phyloP scores from a whole-genome alignment of 208 protist species.

The Giardia duodenalis region DNA sequence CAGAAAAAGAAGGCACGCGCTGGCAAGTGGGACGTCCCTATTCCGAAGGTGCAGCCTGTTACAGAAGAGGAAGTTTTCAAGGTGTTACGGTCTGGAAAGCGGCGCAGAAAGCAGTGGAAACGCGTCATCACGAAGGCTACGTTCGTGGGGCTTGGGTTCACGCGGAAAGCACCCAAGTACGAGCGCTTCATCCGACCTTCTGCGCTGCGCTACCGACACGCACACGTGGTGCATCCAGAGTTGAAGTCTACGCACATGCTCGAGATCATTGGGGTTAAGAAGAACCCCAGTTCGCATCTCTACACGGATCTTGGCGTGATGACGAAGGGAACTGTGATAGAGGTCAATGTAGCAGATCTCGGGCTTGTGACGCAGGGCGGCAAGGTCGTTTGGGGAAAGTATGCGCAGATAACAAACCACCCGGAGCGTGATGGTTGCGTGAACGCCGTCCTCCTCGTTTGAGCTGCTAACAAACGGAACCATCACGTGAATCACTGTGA shows the following conservation, averaged over 20 bases:
- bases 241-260: conserved; percentile 95
- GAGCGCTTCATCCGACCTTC: conserved; percentile 98
- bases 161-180: conserved; percentile 96
- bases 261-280: conserved; percentile 74
- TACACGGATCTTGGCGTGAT: conserved; percentile 98
- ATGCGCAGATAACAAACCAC: conserved; percentile 98
- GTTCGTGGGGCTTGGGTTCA: conserved; percentile 92
- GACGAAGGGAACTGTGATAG: conserved; percentile 98
- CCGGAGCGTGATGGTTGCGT: conserved; percentile 99
- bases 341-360: conserved; percentile 97
- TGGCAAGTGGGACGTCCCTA: conserved; percentile 96
- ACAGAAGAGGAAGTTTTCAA: conserved; percentile 94
- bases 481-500: no score
- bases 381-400: conserved; percentile 87
- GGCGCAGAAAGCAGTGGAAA: conserved; percentile 90
- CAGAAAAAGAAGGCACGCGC: conserved; percentile 99
- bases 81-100: conserved; percentile 13
- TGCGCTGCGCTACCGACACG: conserved; percentile 90
- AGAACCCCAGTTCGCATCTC: conserved; percentile 55
- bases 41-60: conserved; percentile 87
- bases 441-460: conserved; percentile 97
- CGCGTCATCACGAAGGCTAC: conserved; percentile 97
- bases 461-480: no score
- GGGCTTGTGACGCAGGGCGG: conserved; percentile 93
- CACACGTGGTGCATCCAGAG: conserved; percentile 98